Base-by-base conservation (phyloP, 148 eudicot genomes). In the Chenopodium formosanum region DNA sequence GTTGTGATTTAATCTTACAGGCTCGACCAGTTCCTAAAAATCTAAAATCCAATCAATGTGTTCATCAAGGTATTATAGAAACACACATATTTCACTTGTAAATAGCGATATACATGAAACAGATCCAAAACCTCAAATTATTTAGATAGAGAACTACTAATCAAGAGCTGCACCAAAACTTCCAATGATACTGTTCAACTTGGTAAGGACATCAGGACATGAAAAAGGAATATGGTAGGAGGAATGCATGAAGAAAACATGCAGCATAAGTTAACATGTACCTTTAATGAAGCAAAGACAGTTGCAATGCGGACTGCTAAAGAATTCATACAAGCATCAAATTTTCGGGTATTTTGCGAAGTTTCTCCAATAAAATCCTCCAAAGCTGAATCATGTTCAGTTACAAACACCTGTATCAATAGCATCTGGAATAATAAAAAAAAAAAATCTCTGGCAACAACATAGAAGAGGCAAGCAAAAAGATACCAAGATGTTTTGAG, bases 211-310 rank as follows among this genome's bases (percentile, higher is more conserved):
- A 31, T 31, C 32, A 31, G 32, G 50, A 62, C 17, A 34, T 14
- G 46, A 37, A 40, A 46, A 23, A 62, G 5, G 29, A 19, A 53
- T 76, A 48, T 23, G 20, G 1, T 63, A 31, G 32, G 52, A 31
- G 31, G 7, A 52, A 52, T 34, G 13, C 31, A 40, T n/a, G 60
- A 52, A 40, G 52, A 40, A 81, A 67, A 75, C 37, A 81, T 13
- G 68, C 0, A 19, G 5, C 16, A 9, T 25, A 74, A 9, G 56
- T 32, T 76, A 69, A 64, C 40, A 22, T 22, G 27, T 88, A 97
- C 99, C 99, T 94, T 97, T 82, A 97, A 74, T 73, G 99, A 97
- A 84, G 99, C 98, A 87, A 97, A 97, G 84, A 94, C 97, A 27
- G 98, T 94, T 70, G 98, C 97, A 72, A 97, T 90, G 75, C 99